A percentile compares a stretch with the other conserved stretches of the same genome.
phyloP scores from a whole-genome alignment of 306 rosid species.

The Sicyos baderoa region DNA sequence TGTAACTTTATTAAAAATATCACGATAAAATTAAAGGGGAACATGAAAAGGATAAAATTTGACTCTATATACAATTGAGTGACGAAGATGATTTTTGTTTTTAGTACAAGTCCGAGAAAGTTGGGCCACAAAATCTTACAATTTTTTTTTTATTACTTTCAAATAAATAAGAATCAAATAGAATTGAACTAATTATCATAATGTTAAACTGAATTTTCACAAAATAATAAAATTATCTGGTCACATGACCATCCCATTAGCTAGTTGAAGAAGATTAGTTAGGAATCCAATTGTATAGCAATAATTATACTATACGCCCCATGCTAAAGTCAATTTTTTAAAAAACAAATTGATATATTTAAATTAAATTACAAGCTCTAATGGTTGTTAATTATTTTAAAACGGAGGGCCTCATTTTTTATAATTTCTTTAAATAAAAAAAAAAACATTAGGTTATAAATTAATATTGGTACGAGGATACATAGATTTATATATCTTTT shows the following conservation, averaged over 20 bases:
- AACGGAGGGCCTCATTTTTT: background rate
- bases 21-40: background rate
- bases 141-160: too few relatives aligned
- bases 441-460: constrained; percentile 10
- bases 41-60: background rate
- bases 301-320: background rate
- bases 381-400: background rate
- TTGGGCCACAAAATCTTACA: too few relatives aligned
- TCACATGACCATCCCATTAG: too few relatives aligned
- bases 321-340: background rate
- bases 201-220: too few relatives aligned
- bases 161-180: too few relatives aligned
- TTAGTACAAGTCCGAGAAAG: too few relatives aligned
- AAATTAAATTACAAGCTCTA: constrained; percentile 2
- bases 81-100: background rate
- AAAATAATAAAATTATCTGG: too few relatives aligned
- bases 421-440: background rate
- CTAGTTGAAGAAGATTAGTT: background rate
- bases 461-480: constrained; percentile 15
- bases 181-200: too few relatives aligned
- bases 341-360: background rate
- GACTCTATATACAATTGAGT: background rate
- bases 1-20: background rate
- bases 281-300: background rate
- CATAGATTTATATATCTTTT: background rate